Percentiles rank a stretch among this genome's conserved stretches.
Conservation (phyloP, 2,329 filamentous ascomycete species). For the Monosporascus cannonballus region DNA sequence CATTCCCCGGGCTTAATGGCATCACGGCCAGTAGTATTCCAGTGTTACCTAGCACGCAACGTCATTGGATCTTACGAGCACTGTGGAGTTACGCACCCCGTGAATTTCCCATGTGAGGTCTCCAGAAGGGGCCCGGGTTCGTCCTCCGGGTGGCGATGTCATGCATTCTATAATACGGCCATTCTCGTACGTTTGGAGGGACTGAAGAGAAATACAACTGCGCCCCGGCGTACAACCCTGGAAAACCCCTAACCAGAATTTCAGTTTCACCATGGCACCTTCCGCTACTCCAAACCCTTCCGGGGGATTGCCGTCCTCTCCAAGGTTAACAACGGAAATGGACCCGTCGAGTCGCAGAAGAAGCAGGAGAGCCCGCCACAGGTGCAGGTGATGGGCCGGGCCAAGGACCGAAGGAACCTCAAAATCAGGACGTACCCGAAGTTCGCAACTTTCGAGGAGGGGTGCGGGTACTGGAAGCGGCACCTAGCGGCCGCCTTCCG, state of each 20-base stretch:
- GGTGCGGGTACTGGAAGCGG: conserved; percentile 52
- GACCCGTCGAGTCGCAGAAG: conserved; percentile 9
- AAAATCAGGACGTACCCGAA: conserved; percentile 23
- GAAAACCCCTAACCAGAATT: background rate
- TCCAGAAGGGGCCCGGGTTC: background rate
- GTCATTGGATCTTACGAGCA: background rate
- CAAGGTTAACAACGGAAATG: background rate
- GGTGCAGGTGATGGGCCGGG: conserved; percentile 20
- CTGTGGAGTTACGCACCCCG: background rate
- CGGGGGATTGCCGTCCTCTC: background rate
- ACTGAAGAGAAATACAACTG: no score
- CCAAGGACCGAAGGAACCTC: conserved; percentile 22
- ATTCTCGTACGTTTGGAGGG: background rate
- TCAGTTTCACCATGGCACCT: background rate
- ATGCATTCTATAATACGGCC: background rate
- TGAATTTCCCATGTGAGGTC: background rate
- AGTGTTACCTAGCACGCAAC: background rate
- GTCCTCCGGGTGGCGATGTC: background rate
- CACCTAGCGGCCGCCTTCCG: conserved; percentile 57
- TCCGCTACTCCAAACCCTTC: background rate
- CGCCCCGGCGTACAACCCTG: no score
- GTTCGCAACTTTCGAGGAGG: conserved; percentile 45
- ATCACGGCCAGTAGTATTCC: background rate
- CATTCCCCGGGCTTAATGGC: background rate
- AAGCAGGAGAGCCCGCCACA: conserved; percentile 13